Evolutionary conservation across 176 grass and related monocot species (phyloP).

Genomic region (Dactylis glomerata): DNA sequence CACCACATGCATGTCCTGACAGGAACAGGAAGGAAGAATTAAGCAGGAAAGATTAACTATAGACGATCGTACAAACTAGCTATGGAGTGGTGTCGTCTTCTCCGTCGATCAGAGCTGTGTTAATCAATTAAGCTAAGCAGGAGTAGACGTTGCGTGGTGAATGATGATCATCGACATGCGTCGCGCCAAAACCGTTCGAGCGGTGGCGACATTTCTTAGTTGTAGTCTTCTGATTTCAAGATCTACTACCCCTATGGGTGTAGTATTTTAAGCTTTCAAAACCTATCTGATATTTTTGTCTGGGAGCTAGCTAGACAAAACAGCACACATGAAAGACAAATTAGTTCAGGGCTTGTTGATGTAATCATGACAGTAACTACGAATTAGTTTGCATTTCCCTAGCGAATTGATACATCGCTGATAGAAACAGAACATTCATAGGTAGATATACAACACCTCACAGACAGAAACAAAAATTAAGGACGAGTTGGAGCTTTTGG

Average conservation of each 20-base stretch:
- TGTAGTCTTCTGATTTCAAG: not conserved
- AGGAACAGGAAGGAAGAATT: not conserved
- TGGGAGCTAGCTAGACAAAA: not conserved
- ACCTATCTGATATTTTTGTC: conserved; percentile 17
- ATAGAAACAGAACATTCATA: not conserved
- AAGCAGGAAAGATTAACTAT: not conserved
- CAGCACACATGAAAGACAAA: conserved; percentile 18
- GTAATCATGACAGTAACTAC: not conserved
- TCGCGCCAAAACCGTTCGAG: not conserved
- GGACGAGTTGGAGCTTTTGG: not conserved
- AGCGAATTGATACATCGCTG: not conserved
- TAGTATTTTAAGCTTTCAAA: not conserved
- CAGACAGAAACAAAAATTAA: not conserved
- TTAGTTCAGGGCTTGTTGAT: not conserved
- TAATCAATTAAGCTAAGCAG: not conserved
- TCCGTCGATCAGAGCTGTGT: not conserved
- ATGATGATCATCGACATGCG: not conserved
- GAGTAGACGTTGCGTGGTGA: not conserved
- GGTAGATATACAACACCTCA: not conserved
- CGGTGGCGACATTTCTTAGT: conserved; percentile 4
- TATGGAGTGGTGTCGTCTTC: conserved; percentile 16
- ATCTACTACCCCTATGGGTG: not conserved
- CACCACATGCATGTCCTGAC: not conserved
- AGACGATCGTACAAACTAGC: not conserved
- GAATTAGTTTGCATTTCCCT: not conserved